Evolutionary conservation across 257 asterid genomes (phyloP), one percentile per base, ranked within the genome.

Genomic region (Solanum verrucosum): DNA sequence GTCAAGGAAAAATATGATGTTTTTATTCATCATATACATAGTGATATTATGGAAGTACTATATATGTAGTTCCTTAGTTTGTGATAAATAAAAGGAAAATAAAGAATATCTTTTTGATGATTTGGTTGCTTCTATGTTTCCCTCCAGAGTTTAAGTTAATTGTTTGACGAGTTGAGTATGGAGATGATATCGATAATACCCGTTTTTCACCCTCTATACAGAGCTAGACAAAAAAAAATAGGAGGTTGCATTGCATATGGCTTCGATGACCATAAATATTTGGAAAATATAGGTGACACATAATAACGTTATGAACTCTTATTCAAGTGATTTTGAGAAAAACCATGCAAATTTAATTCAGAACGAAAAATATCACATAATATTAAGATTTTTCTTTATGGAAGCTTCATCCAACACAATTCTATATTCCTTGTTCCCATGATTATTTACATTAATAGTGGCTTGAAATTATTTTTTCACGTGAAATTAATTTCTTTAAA

Each of bases 141-240:
- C 18, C 3, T 71, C 13, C 2, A 3, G 23, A 7, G 1, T 31
- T 70, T 31, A 70, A 70, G 23, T 31, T 20, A 59, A 59, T 70
- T 0, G 2, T 4, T 29, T 31, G 23, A 70, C 77, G 40, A 70
- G 11, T 1, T 31, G 3, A 70, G 33, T 70, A 70, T 70, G 20
- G 0, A 27, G 23, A 15, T 29, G 0, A 0, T 31, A 20, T 63
- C 1, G 2, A 60, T 6, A 0, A 0, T 15, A 5, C 11, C 5
- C 15, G 4, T 27, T 0, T 13, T 68, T 27, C 35, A 27, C 10
- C 37, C 10, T 27, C 4, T 68, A 68, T 27, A 0, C 7, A 31
- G 21, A 68, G 10, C 13, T 70, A 29, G 1, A 14, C 77, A 6
- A 29, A 15, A 29, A 29, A 6, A 27, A 13, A 0, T 3, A 70